A percentile compares a stretch with the other conserved stretches of the same genome.
Conservation (phyloP, 2,329 filamentous ascomycete genomes). For the Colletotrichum sp. region DNA sequence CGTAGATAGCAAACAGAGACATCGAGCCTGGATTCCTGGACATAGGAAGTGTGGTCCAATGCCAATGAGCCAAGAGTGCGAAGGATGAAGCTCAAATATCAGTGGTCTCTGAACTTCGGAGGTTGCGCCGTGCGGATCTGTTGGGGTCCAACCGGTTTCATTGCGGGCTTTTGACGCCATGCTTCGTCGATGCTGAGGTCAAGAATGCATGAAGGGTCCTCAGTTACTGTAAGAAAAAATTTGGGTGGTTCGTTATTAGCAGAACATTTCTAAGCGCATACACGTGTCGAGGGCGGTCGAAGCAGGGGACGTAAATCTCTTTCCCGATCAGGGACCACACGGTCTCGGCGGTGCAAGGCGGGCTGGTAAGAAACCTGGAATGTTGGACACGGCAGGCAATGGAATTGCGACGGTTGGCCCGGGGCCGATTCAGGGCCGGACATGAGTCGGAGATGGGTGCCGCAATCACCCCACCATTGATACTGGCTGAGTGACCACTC, state of each 20-base stretch:
- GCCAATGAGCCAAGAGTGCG: not conserved
- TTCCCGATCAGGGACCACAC: not conserved
- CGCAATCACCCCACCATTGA: not conserved
- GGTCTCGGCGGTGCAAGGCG: slow-evolving; percentile 7
- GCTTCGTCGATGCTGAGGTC: not conserved
- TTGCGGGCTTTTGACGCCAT: not conserved
- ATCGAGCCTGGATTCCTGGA: not conserved
- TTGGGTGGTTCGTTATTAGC: not conserved
- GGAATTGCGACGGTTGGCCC: not conserved
- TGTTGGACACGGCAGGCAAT: slow-evolving; percentile 1
- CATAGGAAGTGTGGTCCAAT: not conserved
- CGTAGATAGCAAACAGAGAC: not conserved
- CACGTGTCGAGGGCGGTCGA: not conserved
- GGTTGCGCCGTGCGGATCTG: not conserved
- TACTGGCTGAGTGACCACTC: not conserved
- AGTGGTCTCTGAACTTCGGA: not conserved
- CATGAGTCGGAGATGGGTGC: slow-evolving; percentile 9
- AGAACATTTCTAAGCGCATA: not conserved
- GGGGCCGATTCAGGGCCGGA: slow-evolving; percentile 1
- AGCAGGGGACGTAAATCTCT: slow-evolving; percentile 2
- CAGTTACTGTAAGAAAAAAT: not conserved
- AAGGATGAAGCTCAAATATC: not conserved
- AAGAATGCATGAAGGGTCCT: not conserved
- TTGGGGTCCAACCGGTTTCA: not conserved
- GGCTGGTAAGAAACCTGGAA: slow-evolving; percentile 9